Evolutionary conservation across 2,329 filamentous ascomycete species (phyloP), one percentile per base, ranked within the genome.

Genomic region (Karstenula rhodostoma): DNA sequence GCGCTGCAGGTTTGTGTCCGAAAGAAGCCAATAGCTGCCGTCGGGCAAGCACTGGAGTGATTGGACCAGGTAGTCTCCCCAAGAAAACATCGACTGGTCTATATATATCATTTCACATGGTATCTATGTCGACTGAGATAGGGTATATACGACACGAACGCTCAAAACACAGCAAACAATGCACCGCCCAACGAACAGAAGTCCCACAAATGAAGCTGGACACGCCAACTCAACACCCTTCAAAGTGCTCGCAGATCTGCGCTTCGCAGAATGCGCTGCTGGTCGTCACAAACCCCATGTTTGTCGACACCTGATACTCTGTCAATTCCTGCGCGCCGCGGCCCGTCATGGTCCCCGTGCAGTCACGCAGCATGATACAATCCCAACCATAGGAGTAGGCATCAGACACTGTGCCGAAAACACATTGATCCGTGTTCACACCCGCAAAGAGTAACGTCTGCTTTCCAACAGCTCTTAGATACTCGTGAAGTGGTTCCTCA

Each of bases 361-460:
- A 81, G 64, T 80, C 78, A 57, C 70, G 65, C 44, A 81, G 66
- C 19, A 80, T 68, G 46, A 81, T 70, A 71, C 77, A 80, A 58
- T 80, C 78, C 76, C 77, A 81, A 25, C 64, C 78, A 61, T 73
- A 80, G 17, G 73, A 77, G 67, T 80, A 81, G 1, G 78, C 76
- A 55, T 80, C 78, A 15, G 77, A 78, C 23, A 80, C 67, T 0
- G 78, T 80, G 25, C 78, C 79, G 29, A 80, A 75, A 12, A 80
- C 69, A 52, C 78, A 81, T 65, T 80, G 79, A 63, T 80, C 78
- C 10, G 78, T 81, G 62, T 80, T 81, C 53, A 80, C 77, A 23
- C 78, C 78, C 19, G 79, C 74, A 58, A 80, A 80, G 5, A 80
- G 64, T 22, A 81, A 61, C 0, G 78, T 80, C 64, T 79, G 79